Conservation (phyloP, 148 eudicot species). For the Chenopodium suecicum region DNA sequence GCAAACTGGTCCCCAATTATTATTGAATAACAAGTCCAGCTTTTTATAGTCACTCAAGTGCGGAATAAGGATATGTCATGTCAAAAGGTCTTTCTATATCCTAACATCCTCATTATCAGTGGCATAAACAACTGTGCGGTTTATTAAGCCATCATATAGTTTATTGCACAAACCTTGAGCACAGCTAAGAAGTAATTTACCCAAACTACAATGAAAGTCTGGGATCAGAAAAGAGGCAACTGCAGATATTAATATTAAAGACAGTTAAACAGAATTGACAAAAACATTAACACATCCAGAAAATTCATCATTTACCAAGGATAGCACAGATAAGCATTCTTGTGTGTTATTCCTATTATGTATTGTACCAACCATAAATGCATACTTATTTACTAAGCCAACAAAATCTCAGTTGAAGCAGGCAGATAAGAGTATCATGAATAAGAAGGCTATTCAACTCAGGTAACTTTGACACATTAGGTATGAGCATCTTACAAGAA, state of each 20-base stretch:
- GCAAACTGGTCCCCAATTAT: background rate
- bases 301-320: background rate
- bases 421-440: background rate
- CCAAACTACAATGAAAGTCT: background rate
- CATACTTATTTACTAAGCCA: background rate
- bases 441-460: background rate
- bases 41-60: background rate
- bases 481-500: constrained; percentile 56
- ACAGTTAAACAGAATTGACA: background rate
- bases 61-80: background rate
- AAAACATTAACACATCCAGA: background rate
- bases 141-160: background rate
- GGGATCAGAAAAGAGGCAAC: background rate
- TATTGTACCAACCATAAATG: background rate
- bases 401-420: background rate
- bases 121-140: too few relatives aligned
- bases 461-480: background rate
- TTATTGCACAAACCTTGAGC: background rate
- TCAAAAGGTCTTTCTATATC: background rate
- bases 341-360: background rate
- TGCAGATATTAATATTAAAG: background rate
- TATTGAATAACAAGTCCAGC: background rate
- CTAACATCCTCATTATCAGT: too few relatives aligned
- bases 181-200: background rate
- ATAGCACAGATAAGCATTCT: background rate